Evolutionary conservation across 768 basidiomycete species (phyloP).

Genomic region (Mycena kentingensis): DNA sequence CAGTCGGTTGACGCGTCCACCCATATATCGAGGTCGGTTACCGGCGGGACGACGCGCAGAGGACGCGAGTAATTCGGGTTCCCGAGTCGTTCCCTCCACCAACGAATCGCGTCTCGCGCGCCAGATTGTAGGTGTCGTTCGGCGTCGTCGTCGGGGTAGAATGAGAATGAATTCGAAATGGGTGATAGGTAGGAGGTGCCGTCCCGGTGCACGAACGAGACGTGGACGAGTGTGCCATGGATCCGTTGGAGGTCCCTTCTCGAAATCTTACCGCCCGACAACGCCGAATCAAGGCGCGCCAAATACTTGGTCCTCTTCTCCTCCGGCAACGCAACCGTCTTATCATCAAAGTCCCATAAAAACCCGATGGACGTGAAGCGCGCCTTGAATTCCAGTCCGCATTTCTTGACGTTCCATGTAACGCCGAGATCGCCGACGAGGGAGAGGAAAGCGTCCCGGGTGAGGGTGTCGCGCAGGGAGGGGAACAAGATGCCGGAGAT

Average conservation of each 20-base stretch:
- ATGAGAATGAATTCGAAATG: conserved; percentile 8
- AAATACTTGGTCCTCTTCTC: conserved; percentile 30
- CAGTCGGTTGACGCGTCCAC: conserved; percentile 42
- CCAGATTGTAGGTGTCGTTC: conserved; percentile 23
- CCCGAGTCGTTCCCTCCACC: conserved; percentile 31
- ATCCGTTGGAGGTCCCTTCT: conserved; percentile 11
- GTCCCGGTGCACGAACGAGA: neutral
- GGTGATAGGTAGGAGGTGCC: conserved; percentile 2
- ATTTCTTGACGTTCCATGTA: conserved; percentile 29
- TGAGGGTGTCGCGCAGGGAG: neutral
- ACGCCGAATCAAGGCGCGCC: neutral
- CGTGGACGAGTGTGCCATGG: conserved; percentile 11
- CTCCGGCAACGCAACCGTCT: conserved; percentile 29
- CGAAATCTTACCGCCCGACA: neutral
- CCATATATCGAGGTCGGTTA: conserved; percentile 25
- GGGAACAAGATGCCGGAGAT: conserved; percentile 4
- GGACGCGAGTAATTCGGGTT: conserved; percentile 10
- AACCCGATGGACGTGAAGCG: conserved; percentile 31
- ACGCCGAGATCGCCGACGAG: conserved; percentile 20
- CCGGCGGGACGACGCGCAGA: conserved; percentile 8
- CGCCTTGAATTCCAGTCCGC: conserved; percentile 21
- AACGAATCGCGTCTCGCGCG: conserved; percentile 30
- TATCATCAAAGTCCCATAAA: conserved; percentile 29
- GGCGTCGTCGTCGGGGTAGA: neutral
- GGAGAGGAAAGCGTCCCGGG: neutral